A percentile compares a stretch with the other conserved stretches of the same genome.
Conservation (phyloP, 2,329 filamentous ascomycete species). For the Colletotrichum sp. region DNA sequence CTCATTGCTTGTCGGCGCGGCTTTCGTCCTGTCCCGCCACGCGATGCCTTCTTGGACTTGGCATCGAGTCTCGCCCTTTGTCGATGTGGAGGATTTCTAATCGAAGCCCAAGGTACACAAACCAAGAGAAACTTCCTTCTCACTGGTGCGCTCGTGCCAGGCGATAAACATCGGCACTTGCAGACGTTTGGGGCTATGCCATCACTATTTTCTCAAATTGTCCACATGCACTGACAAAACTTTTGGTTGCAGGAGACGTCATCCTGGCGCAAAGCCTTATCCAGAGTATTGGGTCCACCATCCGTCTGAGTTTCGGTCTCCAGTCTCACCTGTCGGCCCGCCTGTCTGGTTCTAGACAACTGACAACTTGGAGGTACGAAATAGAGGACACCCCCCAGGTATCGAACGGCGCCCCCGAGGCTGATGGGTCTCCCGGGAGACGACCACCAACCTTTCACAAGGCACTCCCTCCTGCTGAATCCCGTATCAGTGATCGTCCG, state of each 20-base stretch:
- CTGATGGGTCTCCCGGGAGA: background rate
- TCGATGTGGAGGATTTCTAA: background rate
- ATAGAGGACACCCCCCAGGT: background rate
- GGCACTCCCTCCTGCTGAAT: background rate
- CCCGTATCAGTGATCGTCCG: background rate
- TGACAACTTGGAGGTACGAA: background rate
- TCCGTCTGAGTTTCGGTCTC: background rate
- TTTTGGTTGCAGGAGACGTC: background rate
- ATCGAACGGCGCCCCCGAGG: background rate
- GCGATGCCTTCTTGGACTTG: background rate
- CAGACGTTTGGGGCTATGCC: background rate
- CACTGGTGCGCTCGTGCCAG: background rate
- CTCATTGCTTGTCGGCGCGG: conserved; percentile 10
- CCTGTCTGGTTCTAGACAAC: background rate
- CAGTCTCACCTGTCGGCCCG: background rate
- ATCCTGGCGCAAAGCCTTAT: background rate
- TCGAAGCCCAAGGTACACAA: background rate
- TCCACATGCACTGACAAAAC: background rate
- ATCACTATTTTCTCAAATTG: background rate
- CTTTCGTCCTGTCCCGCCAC: background rate
- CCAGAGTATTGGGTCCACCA: background rate
- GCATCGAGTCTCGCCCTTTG: background rate
- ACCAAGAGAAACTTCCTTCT: background rate
- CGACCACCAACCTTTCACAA: background rate
- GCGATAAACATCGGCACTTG: background rate